Evolutionary conservation across 805 yeast species (phyloP), one percentile per base, ranked within the genome.

Genomic region (Yarrowia hollandica): DNA sequence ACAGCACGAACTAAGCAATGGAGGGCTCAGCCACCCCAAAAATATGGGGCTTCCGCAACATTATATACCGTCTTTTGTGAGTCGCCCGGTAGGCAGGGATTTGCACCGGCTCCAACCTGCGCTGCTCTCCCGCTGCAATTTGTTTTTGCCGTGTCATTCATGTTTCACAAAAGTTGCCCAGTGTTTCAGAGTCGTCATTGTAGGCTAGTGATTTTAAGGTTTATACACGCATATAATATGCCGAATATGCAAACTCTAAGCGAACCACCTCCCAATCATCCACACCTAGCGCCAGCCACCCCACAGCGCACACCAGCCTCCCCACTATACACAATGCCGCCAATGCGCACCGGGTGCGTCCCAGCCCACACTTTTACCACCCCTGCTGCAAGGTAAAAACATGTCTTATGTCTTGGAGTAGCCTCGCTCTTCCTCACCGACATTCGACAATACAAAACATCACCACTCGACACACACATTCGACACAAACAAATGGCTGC

Each of bases 351-450:
- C 48, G 25, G 15, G 6, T n/a, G 21, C 11, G 33, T 16, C 16
- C 48, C 48, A 41, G 48, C 48, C 48, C 48, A 25, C 48, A 16
- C 16, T 6, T 15, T 11, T 16, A 31, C 48, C 48, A 41, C 48
- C 48, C 30, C 30, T 22, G 30, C 50, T 44, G 52, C 52, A 44
- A 1, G 11, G 34, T 12, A 18, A 26, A 26, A 30, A 42, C 35
- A 28, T 39, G 46, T 39, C 46, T 39, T 25, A 41, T 41, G 48
- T 41, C 48, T 41, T 41, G 10, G 18, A 15, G 48, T 31, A 6
- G 3, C 33, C 18, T 41, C 48, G 33, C 48, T 41, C 48, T 25
- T 16, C 7, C 28, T 6, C 48, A 8, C 5, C 19, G 30, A 22
- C 44, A 15, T 14, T 12, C 4, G n/a, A n/a, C 44, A 21, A 14